Percentiles rank a stretch among this genome's conserved stretches.
Evolutionary conservation across 495 filamentous ascomycete species (phyloP).

Genomic region (Chaetomium cochliodes): DNA sequence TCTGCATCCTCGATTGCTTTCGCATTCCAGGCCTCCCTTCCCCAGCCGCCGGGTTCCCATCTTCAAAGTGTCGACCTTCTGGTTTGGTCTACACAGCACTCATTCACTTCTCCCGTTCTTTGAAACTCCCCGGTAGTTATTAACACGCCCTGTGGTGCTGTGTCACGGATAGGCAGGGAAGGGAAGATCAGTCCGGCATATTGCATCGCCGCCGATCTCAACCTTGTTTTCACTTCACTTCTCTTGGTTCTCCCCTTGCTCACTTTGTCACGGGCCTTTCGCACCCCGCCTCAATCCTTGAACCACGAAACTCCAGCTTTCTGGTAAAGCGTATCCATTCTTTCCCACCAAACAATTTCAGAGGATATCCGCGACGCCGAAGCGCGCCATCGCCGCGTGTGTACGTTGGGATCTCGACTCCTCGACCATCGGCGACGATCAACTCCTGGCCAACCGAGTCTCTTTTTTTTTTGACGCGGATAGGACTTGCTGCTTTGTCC

Average conservation of each 20-base stretch:
- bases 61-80: neutral
- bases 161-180: conserved; percentile 2
- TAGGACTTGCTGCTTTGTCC: conserved; percentile 16
- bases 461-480: no score
- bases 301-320: neutral
- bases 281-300: neutral
- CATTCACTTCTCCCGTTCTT: neutral
- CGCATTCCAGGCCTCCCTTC: conserved; percentile 13
- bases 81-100: neutral
- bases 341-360: neutral
- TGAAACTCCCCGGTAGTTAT: neutral
- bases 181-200: neutral
- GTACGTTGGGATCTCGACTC: no score
- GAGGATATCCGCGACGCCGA: neutral
- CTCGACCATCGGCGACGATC: no score
- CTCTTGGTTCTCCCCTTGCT: no score
- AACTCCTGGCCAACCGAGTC: no score
- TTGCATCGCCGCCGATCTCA: neutral
- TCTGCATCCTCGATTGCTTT: neutral
- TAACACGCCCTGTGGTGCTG: conserved; percentile 1
- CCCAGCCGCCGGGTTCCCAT: conserved; percentile 1
- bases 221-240: conserved; percentile 1
- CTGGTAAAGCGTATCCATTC: neutral
- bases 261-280: neutral
- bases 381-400: neutral